Evolutionary conservation across 345 rosid species (phyloP).

Genomic region (Jatropha curcas): DNA sequence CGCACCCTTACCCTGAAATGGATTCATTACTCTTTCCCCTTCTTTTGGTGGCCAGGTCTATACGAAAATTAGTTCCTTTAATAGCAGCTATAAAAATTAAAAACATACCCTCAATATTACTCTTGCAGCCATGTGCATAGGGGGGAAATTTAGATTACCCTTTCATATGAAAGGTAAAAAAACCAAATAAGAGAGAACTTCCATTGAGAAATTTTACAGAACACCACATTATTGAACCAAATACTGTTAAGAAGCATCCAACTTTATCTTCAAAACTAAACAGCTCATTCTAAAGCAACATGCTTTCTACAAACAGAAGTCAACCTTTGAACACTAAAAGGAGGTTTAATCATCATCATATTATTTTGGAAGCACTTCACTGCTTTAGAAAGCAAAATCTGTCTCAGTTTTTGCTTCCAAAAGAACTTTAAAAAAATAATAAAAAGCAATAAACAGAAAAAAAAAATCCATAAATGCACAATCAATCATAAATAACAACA

Average conservation of each 20-base stretch:
- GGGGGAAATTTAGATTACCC: not conserved
- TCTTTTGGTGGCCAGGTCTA: not conserved
- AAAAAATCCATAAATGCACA: not conserved
- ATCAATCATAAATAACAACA: not conserved
- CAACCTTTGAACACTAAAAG: slow-evolving; percentile 12
- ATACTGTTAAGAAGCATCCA: not conserved
- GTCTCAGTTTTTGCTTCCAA: not conserved
- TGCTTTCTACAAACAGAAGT: slow-evolving; percentile 5
- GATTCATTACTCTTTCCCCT: not conserved
- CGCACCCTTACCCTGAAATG: not conserved
- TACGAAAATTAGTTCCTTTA: not conserved
- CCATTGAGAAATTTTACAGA: not conserved
- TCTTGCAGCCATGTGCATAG: not conserved
- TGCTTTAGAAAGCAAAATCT: slow-evolving; percentile 6
- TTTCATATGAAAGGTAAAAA: not conserved
- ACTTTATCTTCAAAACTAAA: slow-evolving; percentile 12
- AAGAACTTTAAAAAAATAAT: not conserved
- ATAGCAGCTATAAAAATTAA: not conserved
- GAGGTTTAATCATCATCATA: slow-evolving; percentile 8
- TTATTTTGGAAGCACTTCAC: not conserved
- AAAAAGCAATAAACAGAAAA: not conserved
- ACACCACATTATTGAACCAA: not conserved
- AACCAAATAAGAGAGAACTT: not conserved
- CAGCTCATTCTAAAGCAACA: not conserved
- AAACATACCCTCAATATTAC: not conserved